Percentiles rank a stretch among this genome's conserved stretches.
Evolutionary conservation across 2,329 filamentous ascomycete species (phyloP).

Genomic region (Phaeosphaeria sp.): DNA sequence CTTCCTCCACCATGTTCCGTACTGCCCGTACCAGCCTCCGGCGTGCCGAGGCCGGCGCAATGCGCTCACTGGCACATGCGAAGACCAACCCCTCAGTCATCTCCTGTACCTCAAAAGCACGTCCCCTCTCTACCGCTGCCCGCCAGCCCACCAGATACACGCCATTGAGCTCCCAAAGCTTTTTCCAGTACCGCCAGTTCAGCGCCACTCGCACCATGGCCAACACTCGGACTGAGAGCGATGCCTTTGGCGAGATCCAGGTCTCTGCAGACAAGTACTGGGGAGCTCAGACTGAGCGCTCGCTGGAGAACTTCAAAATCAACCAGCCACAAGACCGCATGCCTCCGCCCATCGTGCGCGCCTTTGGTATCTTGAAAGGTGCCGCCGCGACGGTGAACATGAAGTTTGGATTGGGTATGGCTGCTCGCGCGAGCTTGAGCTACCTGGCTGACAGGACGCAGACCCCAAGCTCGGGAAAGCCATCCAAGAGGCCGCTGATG

Average conservation of each 20-base stretch:
- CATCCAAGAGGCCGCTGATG: constrained; percentile 91
- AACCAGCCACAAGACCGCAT: constrained; percentile 99
- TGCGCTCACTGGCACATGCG: constrained; percentile 46
- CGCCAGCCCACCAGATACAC: constrained; percentile 24
- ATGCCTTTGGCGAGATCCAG: constrained; percentile 97
- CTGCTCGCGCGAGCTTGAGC: not conserved
- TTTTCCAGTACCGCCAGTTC: constrained; percentile 39
- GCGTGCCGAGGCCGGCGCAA: constrained; percentile 43
- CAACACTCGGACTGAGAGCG: constrained; percentile 81
- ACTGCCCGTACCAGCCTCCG: constrained; percentile 38
- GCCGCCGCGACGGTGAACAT: constrained; percentile 96
- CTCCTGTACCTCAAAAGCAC: constrained; percentile 26
- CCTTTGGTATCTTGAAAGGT: constrained; percentile 97
- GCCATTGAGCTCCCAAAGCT: constrained; percentile 23
- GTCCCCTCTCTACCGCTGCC: constrained; percentile 35
- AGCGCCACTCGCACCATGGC: constrained; percentile 44
- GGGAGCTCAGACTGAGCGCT: constrained; percentile 97
- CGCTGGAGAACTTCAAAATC: constrained; percentile 97
- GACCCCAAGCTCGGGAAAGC: constrained; percentile 89
- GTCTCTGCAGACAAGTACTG: constrained; percentile 94
- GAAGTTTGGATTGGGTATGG: constrained; percentile 83
- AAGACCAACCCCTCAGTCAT: constrained; percentile 38
- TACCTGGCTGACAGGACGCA: constrained; percentile 46
- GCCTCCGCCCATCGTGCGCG: constrained; percentile 88
- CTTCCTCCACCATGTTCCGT: constrained; percentile 40